These are phyloP conservation scores for Evernia prunastri DNA, from an alignment of 495 filamentous ascomycete genomes.

Conservation along the genomic window DNA sequence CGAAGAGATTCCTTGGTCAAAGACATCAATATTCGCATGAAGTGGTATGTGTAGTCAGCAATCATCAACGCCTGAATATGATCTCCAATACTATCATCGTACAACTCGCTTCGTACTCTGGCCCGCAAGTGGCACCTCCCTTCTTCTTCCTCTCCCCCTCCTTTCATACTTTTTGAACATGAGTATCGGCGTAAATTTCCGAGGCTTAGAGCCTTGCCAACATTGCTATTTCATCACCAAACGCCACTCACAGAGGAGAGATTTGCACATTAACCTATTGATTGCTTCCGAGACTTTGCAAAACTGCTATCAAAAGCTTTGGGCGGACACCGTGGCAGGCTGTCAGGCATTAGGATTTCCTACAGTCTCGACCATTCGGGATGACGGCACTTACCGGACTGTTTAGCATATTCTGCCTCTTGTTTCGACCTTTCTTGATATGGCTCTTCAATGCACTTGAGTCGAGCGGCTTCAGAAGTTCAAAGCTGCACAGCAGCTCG, in stretches of 20 bases:
- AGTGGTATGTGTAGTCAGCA: conserved; percentile 8
- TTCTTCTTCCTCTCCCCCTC: neutral
- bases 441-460: conserved; percentile 96
- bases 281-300: neutral
- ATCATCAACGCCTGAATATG: conserved; percentile 4
- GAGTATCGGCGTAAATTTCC: conserved; percentile 5
- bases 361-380: neutral
- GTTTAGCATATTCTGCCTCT: conserved; percentile 84
- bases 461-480: conserved; percentile 92
- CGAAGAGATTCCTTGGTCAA: neutral
- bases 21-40: neutral
- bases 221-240: neutral
- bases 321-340: conserved; percentile 44
- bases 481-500: conserved; percentile 94
- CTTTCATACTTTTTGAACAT: neutral
- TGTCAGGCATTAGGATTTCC: conserved; percentile 20
- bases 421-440: conserved; percentile 96
- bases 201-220: conserved; percentile 3
- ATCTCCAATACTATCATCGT: conserved; percentile 1
- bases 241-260: conserved; percentile 4
- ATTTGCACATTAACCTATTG: conserved; percentile 2
- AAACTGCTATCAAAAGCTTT: conserved; percentile 35
- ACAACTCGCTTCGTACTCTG: neutral
- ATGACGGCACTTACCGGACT: conserved; percentile 64
- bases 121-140: neutral